Evolutionary conservation across 176 grass and related monocot genomes (phyloP).

Genomic region (Zea luxurians): DNA sequence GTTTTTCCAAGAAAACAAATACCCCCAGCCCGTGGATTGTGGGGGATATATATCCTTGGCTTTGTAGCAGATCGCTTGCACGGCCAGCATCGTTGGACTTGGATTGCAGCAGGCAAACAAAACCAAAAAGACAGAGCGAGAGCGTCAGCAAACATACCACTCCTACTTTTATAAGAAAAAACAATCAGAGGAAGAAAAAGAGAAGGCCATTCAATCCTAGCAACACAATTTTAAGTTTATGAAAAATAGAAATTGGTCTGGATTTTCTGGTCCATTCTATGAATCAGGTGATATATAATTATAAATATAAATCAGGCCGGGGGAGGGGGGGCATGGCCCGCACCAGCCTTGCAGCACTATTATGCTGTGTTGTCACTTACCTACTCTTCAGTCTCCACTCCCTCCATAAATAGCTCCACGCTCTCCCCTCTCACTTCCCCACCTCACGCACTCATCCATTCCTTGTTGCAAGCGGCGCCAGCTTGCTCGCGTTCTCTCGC

Average conservation of each 20-base stretch:
- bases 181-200: background rate
- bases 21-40: background rate
- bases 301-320: background rate
- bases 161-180: background rate
- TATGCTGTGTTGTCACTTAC: conserved; percentile 34
- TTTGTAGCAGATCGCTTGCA: conserved; percentile 21
- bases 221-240: background rate
- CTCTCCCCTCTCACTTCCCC: conserved; percentile 24
- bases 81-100: conserved; percentile 11
- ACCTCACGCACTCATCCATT: background rate
- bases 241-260: background rate
- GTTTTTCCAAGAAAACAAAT: background rate
- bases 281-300: too few species aligned
- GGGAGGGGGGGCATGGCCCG: background rate
- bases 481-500: background rate
- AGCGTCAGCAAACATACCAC: background rate
- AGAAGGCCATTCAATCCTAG: conserved; percentile 36
- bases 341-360: conserved; percentile 28
- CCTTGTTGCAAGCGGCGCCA: background rate
- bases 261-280: conserved; percentile 21
- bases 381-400: conserved; percentile 35
- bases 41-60: background rate
- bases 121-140: background rate
- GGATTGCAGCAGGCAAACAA: conserved; percentile 33
- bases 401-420: conserved; percentile 47